A percentile compares a stretch with the other conserved stretches of the same genome.
Conservation (phyloP, 2,329 filamentous ascomycete species). For the Diplodia scrobiculata region DNA sequence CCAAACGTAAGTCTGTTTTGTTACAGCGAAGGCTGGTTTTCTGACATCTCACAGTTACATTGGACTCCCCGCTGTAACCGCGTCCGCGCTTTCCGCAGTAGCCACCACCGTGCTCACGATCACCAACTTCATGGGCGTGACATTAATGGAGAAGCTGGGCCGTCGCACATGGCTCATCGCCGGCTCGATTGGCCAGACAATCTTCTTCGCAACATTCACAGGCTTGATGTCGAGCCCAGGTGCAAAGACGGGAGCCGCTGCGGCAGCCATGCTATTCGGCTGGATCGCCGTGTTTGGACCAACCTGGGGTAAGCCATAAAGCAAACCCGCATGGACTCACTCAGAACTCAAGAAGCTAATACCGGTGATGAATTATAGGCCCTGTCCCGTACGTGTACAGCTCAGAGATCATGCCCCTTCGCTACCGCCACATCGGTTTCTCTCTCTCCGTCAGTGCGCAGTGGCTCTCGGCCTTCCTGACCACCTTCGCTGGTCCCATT, state of each 20-base stretch:
- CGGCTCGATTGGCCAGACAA: conserved; percentile 32
- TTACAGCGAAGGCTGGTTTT: conserved; percentile 38
- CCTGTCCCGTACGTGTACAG: conserved; percentile 38
- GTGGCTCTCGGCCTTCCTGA: conserved; percentile 44
- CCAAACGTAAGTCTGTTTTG: conserved; percentile 9
- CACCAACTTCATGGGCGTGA: conserved; percentile 34
- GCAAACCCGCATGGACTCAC: neutral
- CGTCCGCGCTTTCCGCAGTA: conserved; percentile 35
- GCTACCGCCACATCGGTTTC: conserved; percentile 43
- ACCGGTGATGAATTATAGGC: neutral
- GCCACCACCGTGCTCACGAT: conserved; percentile 38
- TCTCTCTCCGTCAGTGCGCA: conserved; percentile 40
- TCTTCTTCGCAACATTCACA: conserved; percentile 39
- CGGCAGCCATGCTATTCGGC: conserved; percentile 40
- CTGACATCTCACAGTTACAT: conserved; percentile 34
- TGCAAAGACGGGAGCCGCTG: conserved; percentile 34
- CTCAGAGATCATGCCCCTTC: conserved; percentile 42
- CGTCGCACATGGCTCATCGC: conserved; percentile 36
- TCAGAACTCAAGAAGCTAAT: conserved; percentile 5
- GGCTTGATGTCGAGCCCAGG: conserved; percentile 32
- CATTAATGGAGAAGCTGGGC: conserved; percentile 37
- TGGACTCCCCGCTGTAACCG: conserved; percentile 34
- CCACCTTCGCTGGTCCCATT: conserved; percentile 43
- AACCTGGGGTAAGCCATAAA: conserved; percentile 35
- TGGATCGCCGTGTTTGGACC: conserved; percentile 41